These are phyloP conservation scores for Rhodotorula babjevae DNA, from an alignment of 768 basidiomycete genomes.

Conservation along the genomic window DNA sequence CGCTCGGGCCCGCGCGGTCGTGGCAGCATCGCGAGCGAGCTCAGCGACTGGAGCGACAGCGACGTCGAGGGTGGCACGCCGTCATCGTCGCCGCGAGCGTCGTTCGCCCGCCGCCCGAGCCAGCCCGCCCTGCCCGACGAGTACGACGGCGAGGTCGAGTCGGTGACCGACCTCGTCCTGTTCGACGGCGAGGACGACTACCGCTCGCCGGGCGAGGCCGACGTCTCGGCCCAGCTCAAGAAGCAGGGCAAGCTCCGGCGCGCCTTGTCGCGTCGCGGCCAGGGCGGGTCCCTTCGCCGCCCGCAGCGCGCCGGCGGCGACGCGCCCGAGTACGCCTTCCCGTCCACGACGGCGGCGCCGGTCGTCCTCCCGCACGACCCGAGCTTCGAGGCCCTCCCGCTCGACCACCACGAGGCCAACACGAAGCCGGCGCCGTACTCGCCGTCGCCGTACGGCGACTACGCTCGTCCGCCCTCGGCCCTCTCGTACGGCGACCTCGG, in stretches of 20 bases:
- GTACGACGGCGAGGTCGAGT: constrained; percentile 34
- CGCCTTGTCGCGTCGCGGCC: constrained; percentile 49
- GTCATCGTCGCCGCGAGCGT: neutral
- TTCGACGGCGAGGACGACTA: constrained; percentile 71
- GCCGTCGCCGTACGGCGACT: constrained; percentile 1
- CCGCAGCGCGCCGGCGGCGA: neutral
- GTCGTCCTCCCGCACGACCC: neutral
- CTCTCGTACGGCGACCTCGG: constrained; percentile 19
- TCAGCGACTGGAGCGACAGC: constrained; percentile 31
- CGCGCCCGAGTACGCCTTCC: too few species aligned
- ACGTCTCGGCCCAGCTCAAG: constrained; percentile 55
- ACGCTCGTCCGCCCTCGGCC: neutral
- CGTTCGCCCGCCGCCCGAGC: neutral
- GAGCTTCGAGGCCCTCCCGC: constrained; percentile 23
- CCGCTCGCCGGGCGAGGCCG: constrained; percentile 55
- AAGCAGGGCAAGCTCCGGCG: constrained; percentile 63
- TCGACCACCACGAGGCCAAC: constrained; percentile 9
- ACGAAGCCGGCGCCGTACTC: neutral
- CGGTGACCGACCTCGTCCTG: constrained; percentile 64
- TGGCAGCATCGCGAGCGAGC: constrained; percentile 25
- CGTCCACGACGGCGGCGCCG: neutral
- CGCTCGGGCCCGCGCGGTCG: constrained; percentile 1
- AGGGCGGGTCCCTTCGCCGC: neutral
- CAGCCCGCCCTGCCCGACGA: neutral
- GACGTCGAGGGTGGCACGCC: constrained; percentile 2